phyloP scores from a whole-genome alignment of 345 rosid species.

The Hypericum androsaemum region DNA sequence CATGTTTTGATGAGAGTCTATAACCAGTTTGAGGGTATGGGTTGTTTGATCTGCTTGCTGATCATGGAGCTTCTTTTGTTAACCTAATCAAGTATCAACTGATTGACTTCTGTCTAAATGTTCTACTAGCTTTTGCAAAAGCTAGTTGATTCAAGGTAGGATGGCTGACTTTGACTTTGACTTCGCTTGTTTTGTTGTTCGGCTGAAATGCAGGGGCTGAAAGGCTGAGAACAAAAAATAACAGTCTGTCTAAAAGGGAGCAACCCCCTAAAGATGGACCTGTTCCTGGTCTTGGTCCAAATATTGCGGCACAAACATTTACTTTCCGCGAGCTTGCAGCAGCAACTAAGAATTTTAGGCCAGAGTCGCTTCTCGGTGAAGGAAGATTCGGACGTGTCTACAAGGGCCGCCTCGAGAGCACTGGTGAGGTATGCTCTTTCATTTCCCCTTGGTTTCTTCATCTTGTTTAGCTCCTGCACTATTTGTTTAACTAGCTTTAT shows the following conservation, averaged over 20 bases:
- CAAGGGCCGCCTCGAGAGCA: slow-evolving; percentile 79
- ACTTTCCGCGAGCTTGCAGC: slow-evolving; percentile 82
- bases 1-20: slow-evolving; percentile 89
- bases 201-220: slow-evolving; percentile 52
- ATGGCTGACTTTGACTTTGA: too few relatives aligned
- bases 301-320: slow-evolving; percentile 85
- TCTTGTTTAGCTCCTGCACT: background rate
- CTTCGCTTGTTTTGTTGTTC: too few relatives aligned
- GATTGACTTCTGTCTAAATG: too few relatives aligned
- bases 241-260: slow-evolving; percentile 58
- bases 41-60: too few relatives aligned
- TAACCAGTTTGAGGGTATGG: too few relatives aligned
- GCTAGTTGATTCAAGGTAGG: too few relatives aligned
- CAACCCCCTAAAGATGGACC: slow-evolving; percentile 46
- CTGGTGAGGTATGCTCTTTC: slow-evolving; percentile 66
- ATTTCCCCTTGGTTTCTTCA: background rate
- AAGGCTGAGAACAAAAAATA: slow-evolving; percentile 53
- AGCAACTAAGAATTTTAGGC: slow-evolving; percentile 84
- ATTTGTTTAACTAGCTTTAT: background rate
- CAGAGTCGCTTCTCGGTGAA: slow-evolving; percentile 88
- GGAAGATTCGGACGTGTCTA: slow-evolving; percentile 96
- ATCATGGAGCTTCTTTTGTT: too few relatives aligned
- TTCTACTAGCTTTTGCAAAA: too few relatives aligned
- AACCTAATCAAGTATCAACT: too few relatives aligned
- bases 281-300: slow-evolving; percentile 35